A percentile compares a stretch with the other conserved stretches of the same genome.
These are phyloP conservation scores for Amorphotheca resinae DNA, from an alignment of 495 filamentous ascomycete species.

Conservation along the genomic window DNA sequence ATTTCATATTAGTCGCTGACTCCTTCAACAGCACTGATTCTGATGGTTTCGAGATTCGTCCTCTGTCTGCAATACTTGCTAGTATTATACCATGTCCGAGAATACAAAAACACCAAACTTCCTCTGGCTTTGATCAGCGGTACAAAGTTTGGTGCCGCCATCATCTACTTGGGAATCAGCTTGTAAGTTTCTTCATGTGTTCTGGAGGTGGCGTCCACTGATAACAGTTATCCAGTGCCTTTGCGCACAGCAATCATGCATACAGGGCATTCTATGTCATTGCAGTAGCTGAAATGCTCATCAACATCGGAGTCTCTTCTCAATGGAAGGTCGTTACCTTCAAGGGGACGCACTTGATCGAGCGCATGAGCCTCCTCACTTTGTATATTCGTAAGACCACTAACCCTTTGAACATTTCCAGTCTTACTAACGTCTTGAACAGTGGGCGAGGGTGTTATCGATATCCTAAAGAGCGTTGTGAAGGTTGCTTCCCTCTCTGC, in stretches of 20 bases:
- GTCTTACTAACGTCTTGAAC: not conserved
- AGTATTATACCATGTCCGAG: constrained; percentile 31
- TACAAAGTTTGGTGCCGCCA: constrained; percentile 29
- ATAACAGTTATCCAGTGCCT: not conserved
- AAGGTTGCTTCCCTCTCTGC: not conserved
- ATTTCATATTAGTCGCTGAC: constrained; percentile 9
- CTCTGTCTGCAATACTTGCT: constrained; percentile 44
- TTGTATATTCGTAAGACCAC: constrained; percentile 41
- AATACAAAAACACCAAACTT: constrained; percentile 22
- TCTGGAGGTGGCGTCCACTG: not conserved
- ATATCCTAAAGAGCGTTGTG: constrained; percentile 33
- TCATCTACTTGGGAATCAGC: constrained; percentile 39
- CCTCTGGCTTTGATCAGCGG: constrained; percentile 30
- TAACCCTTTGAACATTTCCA: constrained; percentile 6
- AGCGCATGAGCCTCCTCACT: constrained; percentile 52
- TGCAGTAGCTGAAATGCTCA: constrained; percentile 2
- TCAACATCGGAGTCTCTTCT: constrained; percentile 4
- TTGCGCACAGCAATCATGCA: constrained; percentile 14
- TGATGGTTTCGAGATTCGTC: constrained; percentile 44
- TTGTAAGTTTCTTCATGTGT: constrained; percentile 8
- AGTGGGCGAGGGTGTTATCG: constrained; percentile 26
- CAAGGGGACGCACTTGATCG: constrained; percentile 48
- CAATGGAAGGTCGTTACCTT: constrained; percentile 36
- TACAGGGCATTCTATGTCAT: constrained; percentile 8
- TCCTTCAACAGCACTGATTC: constrained; percentile 37